A percentile compares a stretch with the other conserved stretches of the same genome.
Evolutionary conservation across 106 monocot species (phyloP).

Genomic region (Allium sativum): DNA sequence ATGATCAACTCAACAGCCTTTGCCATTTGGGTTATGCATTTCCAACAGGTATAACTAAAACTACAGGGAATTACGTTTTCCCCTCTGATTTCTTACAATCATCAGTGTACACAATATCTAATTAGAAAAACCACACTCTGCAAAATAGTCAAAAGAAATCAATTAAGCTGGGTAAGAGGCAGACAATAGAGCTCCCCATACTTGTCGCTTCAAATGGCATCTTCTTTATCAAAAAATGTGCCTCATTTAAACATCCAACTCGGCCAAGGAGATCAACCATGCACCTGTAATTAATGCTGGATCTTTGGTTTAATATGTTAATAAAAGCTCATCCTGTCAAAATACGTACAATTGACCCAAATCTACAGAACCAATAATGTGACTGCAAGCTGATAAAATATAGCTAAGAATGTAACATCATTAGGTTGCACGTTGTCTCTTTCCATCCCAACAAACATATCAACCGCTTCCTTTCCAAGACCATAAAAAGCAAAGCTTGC

Average conservation of each 20-base stretch:
- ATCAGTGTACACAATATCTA: slow-evolving; percentile 3
- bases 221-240: slow-evolving; percentile 31
- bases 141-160: neutral
- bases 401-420: slow-evolving; percentile 53
- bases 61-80: neutral
- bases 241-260: slow-evolving; percentile 57
- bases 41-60: too few species aligned
- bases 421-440: slow-evolving; percentile 43
- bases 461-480: slow-evolving; percentile 37
- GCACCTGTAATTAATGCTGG: slow-evolving; percentile 67
- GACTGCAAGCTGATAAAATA: slow-evolving; percentile 71
- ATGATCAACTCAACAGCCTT: too few species aligned
- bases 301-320: slow-evolving; percentile 47
- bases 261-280: slow-evolving; percentile 82
- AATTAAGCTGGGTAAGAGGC: slow-evolving; percentile 63
- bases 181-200: slow-evolving; percentile 79
- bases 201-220: slow-evolving; percentile 69
- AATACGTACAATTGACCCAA: slow-evolving; percentile 41
- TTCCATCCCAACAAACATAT: slow-evolving; percentile 47
- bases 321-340: slow-evolving; percentile 32
- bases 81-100: slow-evolving; percentile 7
- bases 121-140: neutral
- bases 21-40: too few species aligned
- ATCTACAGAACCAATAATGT: slow-evolving; percentile 40
- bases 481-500: slow-evolving; percentile 71